Evolutionary conservation across 176 grass and related monocot genomes (phyloP), one percentile per base, ranked within the genome.

Genomic region (Avena insularis): DNA sequence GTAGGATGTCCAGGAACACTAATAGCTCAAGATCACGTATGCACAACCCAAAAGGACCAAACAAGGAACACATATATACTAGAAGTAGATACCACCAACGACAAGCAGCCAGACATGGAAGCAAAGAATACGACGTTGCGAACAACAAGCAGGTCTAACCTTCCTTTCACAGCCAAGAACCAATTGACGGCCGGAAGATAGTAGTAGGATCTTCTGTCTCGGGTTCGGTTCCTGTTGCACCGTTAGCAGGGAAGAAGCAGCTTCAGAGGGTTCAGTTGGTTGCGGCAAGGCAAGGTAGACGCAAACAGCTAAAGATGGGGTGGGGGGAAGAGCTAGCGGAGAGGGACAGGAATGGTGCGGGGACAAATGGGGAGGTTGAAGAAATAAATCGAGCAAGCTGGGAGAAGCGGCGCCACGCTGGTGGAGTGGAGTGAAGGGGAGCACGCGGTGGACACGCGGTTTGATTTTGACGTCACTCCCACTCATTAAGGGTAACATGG

Each of bases 401-500:
- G 13, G 45, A 50, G 58, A 40, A 12, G 35, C n/a, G 45, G 65
- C 49, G 81, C 29, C 80, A 55, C 50, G 50, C 50, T 71, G 82
- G 53, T 43, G 63, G 40, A 29, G 71, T 54, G 46, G 47, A 64
- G 67, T 54, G 46, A 57, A 64, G 59, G 75, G 20, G 10, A 17
- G 80, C 81, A 82, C 85, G 43, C 81, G 80, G 38, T 8, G 8
- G 80, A 59, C 82, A 62, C 48, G 55, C 14, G 65, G 70, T 61
- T 50, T 83, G 63, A 84, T 77, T 87, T 78, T 79, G 78, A 49
- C 51, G 84, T 78, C 86, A 93, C 66, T 82, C 78, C 85, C 61
- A 61, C 59, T 48, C 9, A 48, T 48, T 48, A 48, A 48, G 9
- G 46, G 46, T 48, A 43, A 43, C 6, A 43, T 43, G 40, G 40